Percentiles rank a stretch among this genome's conserved stretches.
Conservation (phyloP, 2,329 filamentous ascomycete species). For the Nakataea oryzae region DNA sequence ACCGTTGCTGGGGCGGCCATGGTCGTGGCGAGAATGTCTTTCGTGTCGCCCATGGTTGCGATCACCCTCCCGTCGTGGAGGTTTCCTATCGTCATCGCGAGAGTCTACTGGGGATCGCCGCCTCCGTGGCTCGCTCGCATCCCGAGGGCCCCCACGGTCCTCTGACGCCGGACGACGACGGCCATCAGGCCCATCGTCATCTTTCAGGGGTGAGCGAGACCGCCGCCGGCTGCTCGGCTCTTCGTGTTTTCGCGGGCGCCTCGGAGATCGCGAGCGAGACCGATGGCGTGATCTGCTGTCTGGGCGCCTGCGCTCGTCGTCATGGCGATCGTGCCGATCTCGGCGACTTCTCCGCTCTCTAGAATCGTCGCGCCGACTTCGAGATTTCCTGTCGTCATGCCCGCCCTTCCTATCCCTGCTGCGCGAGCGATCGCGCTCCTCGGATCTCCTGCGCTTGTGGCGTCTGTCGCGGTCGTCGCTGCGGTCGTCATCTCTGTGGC, state of each 20-base stretch:
- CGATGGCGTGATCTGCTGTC: neutral
- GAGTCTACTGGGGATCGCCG: slow-evolving; percentile 4
- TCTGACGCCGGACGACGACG: neutral
- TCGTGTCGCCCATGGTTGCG: neutral
- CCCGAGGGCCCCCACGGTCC: neutral
- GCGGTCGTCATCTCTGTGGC: slow-evolving; percentile 26
- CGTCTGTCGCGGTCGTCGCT: slow-evolving; percentile 16
- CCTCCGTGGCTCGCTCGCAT: slow-evolving; percentile 5
- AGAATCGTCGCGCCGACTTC: slow-evolving; percentile 2
- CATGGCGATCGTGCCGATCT: neutral
- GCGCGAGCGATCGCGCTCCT: slow-evolving; percentile 10
- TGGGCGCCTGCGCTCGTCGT: neutral
- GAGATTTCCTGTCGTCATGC: neutral
- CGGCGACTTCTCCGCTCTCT: neutral
- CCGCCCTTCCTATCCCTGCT: neutral
- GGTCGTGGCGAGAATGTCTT: neutral
- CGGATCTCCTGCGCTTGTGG: slow-evolving; percentile 15
- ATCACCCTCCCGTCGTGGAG: slow-evolving; percentile 4
- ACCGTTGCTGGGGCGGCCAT: neutral
- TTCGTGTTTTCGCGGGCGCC: neutral
- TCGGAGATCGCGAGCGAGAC: neutral
- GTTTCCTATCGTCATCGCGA: slow-evolving; percentile 2
- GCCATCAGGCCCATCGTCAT: neutral
- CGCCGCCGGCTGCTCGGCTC: neutral
- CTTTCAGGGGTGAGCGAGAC: neutral